Evolutionary conservation across 192 early-diverging fungal species (phyloP), one percentile per base, ranked within the genome.

Genomic region (Coemansia biformis): DNA sequence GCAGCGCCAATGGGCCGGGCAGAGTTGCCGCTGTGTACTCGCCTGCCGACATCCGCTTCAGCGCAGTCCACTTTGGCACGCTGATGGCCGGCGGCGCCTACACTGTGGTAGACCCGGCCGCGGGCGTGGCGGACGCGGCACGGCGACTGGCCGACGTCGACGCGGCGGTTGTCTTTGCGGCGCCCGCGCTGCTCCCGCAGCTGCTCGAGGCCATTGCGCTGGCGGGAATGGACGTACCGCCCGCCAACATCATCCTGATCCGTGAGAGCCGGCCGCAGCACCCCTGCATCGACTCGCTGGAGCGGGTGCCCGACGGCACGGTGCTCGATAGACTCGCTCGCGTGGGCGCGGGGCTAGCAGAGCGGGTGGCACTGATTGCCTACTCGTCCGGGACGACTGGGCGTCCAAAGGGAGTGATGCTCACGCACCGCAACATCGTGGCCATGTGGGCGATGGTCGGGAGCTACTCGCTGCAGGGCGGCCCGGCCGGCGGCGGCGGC

Each of bases 381-480:
- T 70, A 62, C 35, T 54, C 73, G 11, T 69, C 73, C 4, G 73
- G 73, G 12, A 70, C 66, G 0, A 57, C 73, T 1, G 73, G 73
- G 2, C 17, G 14, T 3, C 30, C 66, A 12, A 68, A 65, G 48
- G 73, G 66, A 10, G 46, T 60, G 12, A 46, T 61, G 52, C 51
- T 76, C 21, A 58, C 61, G 0, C 73, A 70, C 30, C 51, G 57
- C 33, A 76, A 70, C 34, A 34, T 76, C 13, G 37, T 70, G 0
- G 31, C 57, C 1, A 36, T 45, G 29, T 48, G 48, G 22, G 36
- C 32, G 5, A 40, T 59, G 35, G 32, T 44, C 13, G 45, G 32
- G 12, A 42, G 61, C 3, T 60, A 51, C 48, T 48, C 48, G 3
- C 35, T 51, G 1, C 18, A 33, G 4, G 31, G 38, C n/a, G n/a